A percentile compares a stretch with the other conserved stretches of the same genome.
phyloP scores from a whole-genome alignment of 2,329 filamentous ascomycete genomes.

The Ophiostoma perfectum region DNA sequence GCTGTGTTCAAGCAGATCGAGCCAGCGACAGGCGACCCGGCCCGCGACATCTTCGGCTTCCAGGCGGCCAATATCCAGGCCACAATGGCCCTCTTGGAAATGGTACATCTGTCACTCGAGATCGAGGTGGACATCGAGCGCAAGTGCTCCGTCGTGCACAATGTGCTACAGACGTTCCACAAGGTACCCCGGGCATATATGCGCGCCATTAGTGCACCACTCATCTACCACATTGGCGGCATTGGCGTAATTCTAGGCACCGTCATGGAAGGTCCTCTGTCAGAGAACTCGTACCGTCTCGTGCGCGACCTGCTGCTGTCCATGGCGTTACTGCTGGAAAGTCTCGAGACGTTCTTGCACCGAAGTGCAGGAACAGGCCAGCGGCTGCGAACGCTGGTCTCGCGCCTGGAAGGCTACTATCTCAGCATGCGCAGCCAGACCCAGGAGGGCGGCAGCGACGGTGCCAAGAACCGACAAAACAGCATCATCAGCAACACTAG shows the following conservation, averaged over 20 bases:
- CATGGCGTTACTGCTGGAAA: conserved; percentile 33
- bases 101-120: conserved; percentile 31
- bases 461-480: background rate
- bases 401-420: conserved; percentile 24
- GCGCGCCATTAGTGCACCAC: conserved; percentile 33
- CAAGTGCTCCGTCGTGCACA: conserved; percentile 32
- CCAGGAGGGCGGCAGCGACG: background rate
- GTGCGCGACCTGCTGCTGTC: conserved; percentile 32
- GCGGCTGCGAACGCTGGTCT: conserved; percentile 22
- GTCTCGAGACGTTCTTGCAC: conserved; percentile 24
- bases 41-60: conserved; percentile 34
- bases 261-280: conserved; percentile 33
- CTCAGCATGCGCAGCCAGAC: conserved; percentile 14
- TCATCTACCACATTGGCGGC: conserved; percentile 34
- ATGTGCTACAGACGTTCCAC: conserved; percentile 32
- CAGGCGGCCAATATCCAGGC: conserved; percentile 37
- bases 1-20: conserved; percentile 31
- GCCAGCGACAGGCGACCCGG: conserved; percentile 29
- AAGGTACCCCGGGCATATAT: conserved; percentile 31
- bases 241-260: conserved; percentile 36
- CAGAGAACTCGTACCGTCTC: conserved; percentile 30
- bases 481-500: conserved; percentile 1
- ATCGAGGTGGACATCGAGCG: conserved; percentile 30
- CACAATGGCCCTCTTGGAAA: conserved; percentile 34
- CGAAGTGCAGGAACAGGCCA: conserved; percentile 23